Conservation (phyloP, 495 filamentous ascomycete species). For the Podospora bellae-mahoneyi region DNA sequence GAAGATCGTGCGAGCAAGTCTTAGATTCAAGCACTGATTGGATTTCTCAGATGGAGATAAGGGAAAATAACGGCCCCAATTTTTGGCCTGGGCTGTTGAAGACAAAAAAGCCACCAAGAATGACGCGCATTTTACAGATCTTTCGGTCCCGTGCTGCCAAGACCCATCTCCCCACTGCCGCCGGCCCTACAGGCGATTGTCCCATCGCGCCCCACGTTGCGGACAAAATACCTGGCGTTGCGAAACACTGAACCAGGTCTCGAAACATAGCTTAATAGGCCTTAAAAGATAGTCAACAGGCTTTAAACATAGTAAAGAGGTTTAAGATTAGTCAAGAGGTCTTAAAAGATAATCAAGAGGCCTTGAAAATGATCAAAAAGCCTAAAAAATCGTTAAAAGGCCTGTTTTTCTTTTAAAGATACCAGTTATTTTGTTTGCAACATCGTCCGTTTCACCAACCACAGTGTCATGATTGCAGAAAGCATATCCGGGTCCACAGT, state of each 20-base stretch:
- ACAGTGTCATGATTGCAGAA: not conserved
- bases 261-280: too few relatives aligned
- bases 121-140: slow-evolving; percentile 19
- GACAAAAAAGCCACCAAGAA: slow-evolving; percentile 7
- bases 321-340: too few relatives aligned
- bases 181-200: not conserved
- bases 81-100: not conserved
- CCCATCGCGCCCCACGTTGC: not conserved
- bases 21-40: not conserved
- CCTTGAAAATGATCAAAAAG: too few relatives aligned
- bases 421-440: too few relatives aligned
- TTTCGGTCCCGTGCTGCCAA: slow-evolving; percentile 8
- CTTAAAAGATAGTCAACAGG: too few relatives aligned
- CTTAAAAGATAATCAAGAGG: not conserved
- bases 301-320: too few relatives aligned
- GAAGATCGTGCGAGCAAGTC: not conserved
- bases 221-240: too few relatives aligned
- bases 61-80: slow-evolving; percentile 18
- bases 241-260: too few relatives aligned
- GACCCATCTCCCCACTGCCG: not conserved
- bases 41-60: slow-evolving; percentile 8
- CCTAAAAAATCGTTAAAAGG: too few relatives aligned
- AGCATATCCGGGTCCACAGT: slow-evolving; percentile 1
- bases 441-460: not conserved
- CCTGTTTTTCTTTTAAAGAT: too few relatives aligned